Percentiles rank a stretch among this genome's conserved stretches.
These are phyloP conservation scores for Boletus rubroflammeus DNA, from an alignment of 768 basidiomycete genomes.

Conservation along the genomic window DNA sequence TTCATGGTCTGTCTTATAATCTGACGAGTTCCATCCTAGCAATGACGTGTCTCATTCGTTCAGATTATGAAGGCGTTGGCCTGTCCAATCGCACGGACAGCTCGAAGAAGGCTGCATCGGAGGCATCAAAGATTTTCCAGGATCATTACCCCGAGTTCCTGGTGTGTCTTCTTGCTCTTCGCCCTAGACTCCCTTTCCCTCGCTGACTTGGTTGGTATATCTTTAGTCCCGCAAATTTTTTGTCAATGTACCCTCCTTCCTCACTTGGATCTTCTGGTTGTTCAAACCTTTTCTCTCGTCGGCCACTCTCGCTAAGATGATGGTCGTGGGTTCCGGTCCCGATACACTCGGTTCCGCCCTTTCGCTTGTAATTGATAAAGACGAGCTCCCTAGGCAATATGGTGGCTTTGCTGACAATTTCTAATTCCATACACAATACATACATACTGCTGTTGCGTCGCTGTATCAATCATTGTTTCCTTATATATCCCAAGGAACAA, in stretches of 20 bases:
- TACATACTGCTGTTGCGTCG: not conserved
- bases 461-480: not conserved
- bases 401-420: slow-evolving; percentile 64
- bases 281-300: slow-evolving; percentile 74
- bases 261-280: slow-evolving; percentile 82
- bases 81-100: slow-evolving; percentile 64
- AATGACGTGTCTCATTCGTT: not conserved
- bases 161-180: slow-evolving; percentile 30
- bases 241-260: slow-evolving; percentile 71
- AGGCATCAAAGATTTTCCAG: slow-evolving; percentile 71
- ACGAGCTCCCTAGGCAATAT: slow-evolving; percentile 64
- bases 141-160: slow-evolving; percentile 79
- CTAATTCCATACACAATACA: slow-evolving; percentile 24
- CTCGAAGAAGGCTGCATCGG: slow-evolving; percentile 72
- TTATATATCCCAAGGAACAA: not conserved
- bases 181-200: slow-evolving; percentile 13
- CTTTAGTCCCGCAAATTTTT: slow-evolving; percentile 71
- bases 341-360: slow-evolving; percentile 57
- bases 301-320: slow-evolving; percentile 78
- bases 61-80: slow-evolving; percentile 75
- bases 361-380: slow-evolving; percentile 49
- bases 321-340: slow-evolving; percentile 66
- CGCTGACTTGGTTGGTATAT: not conserved
- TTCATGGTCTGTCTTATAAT: slow-evolving; percentile 50
- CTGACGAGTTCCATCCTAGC: not conserved